These are phyloP conservation scores for Triticum timopheevii DNA, from an alignment of 176 grass and related monocot species.

Conservation along the genomic window DNA sequence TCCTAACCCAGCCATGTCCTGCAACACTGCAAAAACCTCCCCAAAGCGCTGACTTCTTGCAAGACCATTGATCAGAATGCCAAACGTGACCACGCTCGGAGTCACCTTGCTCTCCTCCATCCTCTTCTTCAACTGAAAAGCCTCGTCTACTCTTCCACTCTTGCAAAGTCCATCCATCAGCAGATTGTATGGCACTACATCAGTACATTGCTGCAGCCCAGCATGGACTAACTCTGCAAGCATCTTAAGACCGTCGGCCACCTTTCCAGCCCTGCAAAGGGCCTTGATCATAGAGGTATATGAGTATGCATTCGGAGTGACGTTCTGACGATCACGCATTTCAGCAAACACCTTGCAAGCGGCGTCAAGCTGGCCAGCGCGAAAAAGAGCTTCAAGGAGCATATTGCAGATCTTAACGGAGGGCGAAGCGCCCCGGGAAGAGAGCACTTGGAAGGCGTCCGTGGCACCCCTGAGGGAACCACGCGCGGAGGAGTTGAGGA, in stretches of 20 bases:
- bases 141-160: conserved; percentile 63
- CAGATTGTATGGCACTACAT: conserved; percentile 65
- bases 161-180: conserved; percentile 75
- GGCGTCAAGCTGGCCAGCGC: conserved; percentile 27
- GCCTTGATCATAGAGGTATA: conserved; percentile 62
- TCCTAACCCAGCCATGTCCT: conserved; percentile 63
- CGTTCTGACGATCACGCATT: conserved; percentile 45
- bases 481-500: conserved; percentile 36
- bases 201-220: conserved; percentile 34
- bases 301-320: conserved; percentile 49
- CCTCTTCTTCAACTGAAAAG: conserved; percentile 61
- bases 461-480: conserved; percentile 29
- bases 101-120: conserved; percentile 51
- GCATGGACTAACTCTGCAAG: conserved; percentile 51
- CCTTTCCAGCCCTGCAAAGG: conserved; percentile 49
- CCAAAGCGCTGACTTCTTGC: conserved; percentile 49
- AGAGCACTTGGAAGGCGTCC: conserved; percentile 51
- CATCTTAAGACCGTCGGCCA: conserved; percentile 48
- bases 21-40: conserved; percentile 43
- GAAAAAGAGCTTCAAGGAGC: conserved; percentile 32
- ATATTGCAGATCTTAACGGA: conserved; percentile 60
- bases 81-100: conserved; percentile 68
- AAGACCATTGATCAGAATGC: conserved; percentile 83
- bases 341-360: conserved; percentile 53
- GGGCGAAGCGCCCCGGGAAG: conserved; percentile 43